These are phyloP conservation scores for Fusarium sp. DNA, from an alignment of 2,329 filamentous ascomycete species.

Conservation along the genomic window DNA sequence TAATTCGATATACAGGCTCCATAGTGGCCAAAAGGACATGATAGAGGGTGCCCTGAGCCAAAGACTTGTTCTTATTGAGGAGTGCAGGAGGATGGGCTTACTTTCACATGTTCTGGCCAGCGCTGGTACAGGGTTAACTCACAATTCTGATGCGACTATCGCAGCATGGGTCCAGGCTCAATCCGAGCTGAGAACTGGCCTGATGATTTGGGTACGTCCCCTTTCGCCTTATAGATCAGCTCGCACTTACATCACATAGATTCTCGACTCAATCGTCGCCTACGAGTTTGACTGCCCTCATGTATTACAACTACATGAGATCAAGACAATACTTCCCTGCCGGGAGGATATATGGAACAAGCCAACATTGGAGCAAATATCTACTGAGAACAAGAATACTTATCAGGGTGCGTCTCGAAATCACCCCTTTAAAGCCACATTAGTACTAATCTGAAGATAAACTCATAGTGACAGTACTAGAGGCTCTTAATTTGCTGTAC, in stretches of 20 bases:
- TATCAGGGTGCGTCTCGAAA: slow-evolving; percentile 1
- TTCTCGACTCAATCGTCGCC: slow-evolving; percentile 21
- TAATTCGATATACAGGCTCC: slow-evolving; percentile 9
- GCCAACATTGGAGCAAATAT: slow-evolving; percentile 6
- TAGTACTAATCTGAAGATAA: slow-evolving; percentile 1
- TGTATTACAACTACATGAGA: slow-evolving; percentile 21
- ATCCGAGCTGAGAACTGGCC: slow-evolving; percentile 16
- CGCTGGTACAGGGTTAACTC: neutral
- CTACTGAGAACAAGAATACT: neutral
- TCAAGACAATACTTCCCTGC: slow-evolving; percentile 15
- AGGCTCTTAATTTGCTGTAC: slow-evolving; percentile 33
- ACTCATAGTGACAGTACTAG: slow-evolving; percentile 15
- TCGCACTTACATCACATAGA: slow-evolving; percentile 2
- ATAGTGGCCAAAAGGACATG: slow-evolving; percentile 8
- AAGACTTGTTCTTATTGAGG: slow-evolving; percentile 10
- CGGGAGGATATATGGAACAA: slow-evolving; percentile 16
- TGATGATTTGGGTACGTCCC: slow-evolving; percentile 28
- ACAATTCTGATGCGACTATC: neutral
- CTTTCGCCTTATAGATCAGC: no score
- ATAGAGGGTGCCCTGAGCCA: slow-evolving; percentile 3
- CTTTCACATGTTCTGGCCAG: neutral
- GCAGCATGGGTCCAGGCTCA: slow-evolving; percentile 15
- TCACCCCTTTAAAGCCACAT: no score
- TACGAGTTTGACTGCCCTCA: slow-evolving; percentile 23
- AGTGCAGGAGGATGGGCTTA: slow-evolving; percentile 18